Percentiles rank a stretch among this genome's conserved stretches.
These are phyloP conservation scores for Trichoderma brevicompactum DNA, from an alignment of 2,329 filamentous ascomycete genomes.

Conservation along the genomic window DNA sequence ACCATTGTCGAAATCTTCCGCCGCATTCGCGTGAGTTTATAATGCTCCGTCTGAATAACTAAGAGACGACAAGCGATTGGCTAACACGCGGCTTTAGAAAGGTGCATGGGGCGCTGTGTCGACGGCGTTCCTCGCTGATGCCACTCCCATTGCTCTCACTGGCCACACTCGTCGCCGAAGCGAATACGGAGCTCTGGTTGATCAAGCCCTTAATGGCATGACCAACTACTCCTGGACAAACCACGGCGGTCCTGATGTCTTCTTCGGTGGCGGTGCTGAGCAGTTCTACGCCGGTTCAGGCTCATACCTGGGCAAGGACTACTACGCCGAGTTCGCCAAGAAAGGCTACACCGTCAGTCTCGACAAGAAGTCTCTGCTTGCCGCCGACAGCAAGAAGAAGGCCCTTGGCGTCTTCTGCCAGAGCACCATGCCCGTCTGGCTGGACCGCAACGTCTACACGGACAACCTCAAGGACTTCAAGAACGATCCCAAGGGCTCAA, in stretches of 20 bases:
- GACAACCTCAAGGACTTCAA: slow-evolving; percentile 68
- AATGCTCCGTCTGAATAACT: not conserved
- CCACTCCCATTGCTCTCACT: slow-evolving; percentile 76
- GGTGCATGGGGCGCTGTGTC: slow-evolving; percentile 70
- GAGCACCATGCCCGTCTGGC: slow-evolving; percentile 79
- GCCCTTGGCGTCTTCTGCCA: slow-evolving; percentile 79
- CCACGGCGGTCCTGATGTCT: slow-evolving; percentile 75
- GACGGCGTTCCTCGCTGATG: slow-evolving; percentile 81
- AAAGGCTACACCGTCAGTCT: slow-evolving; percentile 72
- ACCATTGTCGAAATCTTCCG: slow-evolving; percentile 79
- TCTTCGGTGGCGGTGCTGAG: slow-evolving; percentile 82
- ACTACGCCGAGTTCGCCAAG: slow-evolving; percentile 76
- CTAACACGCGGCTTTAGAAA: slow-evolving; percentile 39
- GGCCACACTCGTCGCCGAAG: slow-evolving; percentile 73
- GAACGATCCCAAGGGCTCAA: slow-evolving; percentile 71
- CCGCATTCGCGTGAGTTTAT: slow-evolving; percentile 63
- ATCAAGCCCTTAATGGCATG: slow-evolving; percentile 75
- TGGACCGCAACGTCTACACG: slow-evolving; percentile 81
- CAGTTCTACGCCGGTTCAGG: slow-evolving; percentile 70
- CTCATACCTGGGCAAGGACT: slow-evolving; percentile 73
- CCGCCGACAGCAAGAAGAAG: slow-evolving; percentile 60
- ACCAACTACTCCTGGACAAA: slow-evolving; percentile 82
- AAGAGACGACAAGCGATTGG: slow-evolving; percentile 23
- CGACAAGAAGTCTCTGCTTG: slow-evolving; percentile 73
- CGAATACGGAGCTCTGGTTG: slow-evolving; percentile 72